Conservation (phyloP, 2,329 filamentous ascomycete genomes). For the Fonsecaea erecta region DNA sequence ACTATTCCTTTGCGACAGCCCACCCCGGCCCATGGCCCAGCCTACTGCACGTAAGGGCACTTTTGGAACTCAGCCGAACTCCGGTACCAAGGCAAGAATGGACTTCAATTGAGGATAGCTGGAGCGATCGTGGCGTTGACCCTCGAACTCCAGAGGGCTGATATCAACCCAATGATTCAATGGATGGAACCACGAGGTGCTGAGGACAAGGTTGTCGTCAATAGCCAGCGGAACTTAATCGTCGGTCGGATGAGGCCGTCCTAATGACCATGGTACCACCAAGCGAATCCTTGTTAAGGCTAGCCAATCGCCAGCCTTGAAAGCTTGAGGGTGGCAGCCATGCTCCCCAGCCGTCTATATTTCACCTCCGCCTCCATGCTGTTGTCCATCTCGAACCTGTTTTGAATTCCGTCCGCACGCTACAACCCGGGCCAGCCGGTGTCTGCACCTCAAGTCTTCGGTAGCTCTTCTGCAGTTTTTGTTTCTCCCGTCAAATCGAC, state of each 20-base stretch:
- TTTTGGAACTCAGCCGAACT: background rate
- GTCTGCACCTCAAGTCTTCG: background rate
- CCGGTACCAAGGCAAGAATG: background rate
- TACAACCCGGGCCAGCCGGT: conserved; percentile 2
- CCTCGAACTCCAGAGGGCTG: background rate
- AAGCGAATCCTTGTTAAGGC: conserved; percentile 15
- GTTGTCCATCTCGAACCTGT: conserved; percentile 3
- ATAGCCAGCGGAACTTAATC: background rate
- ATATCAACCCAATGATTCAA: background rate
- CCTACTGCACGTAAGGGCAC: background rate
- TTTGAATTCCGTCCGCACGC: conserved; percentile 9
- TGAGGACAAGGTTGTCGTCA: background rate
- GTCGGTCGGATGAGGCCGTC: background rate
- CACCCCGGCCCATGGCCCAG: background rate
- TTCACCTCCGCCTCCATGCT: conserved; percentile 10
- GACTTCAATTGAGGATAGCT: background rate
- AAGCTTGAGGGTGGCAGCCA: conserved; percentile 2
- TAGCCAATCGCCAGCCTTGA: conserved; percentile 14
- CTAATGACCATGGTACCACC: background rate
- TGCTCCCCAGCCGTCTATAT: conserved; percentile 29
- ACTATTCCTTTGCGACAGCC: background rate
- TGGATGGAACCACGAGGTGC: background rate
- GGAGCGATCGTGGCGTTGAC: background rate
- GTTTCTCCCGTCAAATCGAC: background rate
- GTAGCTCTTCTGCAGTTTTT: background rate